Percentiles rank a stretch among this genome's conserved stretches.
These are phyloP conservation scores for Suhomyces bribrorum DNA, from an alignment of 1,139 yeast species.

Conservation along the genomic window DNA sequence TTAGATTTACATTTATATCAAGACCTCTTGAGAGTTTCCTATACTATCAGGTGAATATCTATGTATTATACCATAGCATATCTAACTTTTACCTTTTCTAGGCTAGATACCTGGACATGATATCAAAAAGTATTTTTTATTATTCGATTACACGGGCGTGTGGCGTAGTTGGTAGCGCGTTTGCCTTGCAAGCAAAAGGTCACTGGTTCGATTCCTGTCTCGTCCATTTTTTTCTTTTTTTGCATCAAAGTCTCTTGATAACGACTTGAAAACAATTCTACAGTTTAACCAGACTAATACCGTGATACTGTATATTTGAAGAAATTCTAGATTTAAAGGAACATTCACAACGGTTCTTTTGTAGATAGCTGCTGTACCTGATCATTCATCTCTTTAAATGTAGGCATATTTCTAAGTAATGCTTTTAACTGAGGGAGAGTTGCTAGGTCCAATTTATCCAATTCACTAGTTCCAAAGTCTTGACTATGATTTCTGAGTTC, in stretches of 20 bases:
- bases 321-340: not conserved
- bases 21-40: too few relatives aligned
- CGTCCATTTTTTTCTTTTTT: constrained; percentile 40
- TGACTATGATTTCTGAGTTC: constrained; percentile 13
- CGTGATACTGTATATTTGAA: too few relatives aligned
- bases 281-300: too few relatives aligned
- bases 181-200: constrained; percentile 68
- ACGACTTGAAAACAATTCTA: too few relatives aligned
- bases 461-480: constrained; percentile 18
- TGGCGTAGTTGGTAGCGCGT: constrained; percentile 76
- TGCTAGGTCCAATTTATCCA: constrained; percentile 17
- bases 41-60: too few relatives aligned
- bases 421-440: constrained; percentile 4
- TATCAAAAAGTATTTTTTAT: too few relatives aligned
- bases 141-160: too few relatives aligned
- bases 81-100: too few relatives aligned
- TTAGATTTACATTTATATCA: too few relatives aligned
- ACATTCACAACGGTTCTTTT: not conserved
- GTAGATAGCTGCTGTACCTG: not conserved
- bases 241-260: not conserved
- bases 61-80: too few relatives aligned
- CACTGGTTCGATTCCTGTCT: constrained; percentile 68
- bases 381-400: not conserved
- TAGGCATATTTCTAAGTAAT: constrained; percentile 4
- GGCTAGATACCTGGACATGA: too few relatives aligned